Evolutionary conservation across 257 asterid genomes (phyloP).

Genomic region (Jasminum sambac): DNA sequence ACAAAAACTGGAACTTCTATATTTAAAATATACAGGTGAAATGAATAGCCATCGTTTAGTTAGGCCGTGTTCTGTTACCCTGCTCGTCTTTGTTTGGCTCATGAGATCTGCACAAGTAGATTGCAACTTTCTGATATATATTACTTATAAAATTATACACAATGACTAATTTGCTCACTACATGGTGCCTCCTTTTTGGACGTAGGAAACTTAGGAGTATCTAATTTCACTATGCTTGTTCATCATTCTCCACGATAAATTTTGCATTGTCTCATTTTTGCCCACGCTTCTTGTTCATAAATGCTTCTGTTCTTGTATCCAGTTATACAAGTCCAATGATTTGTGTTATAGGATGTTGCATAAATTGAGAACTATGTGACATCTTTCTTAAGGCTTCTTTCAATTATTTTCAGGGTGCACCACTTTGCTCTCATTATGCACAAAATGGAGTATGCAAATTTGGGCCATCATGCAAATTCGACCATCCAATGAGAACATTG

Average conservation of each 20-base stretch:
- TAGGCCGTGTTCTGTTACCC: not conserved
- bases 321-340: not conserved
- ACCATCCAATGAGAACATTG: slow-evolving; percentile 76
- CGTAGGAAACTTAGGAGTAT: not conserved
- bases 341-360: not conserved
- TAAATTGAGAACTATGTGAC: slow-evolving; percentile 3
- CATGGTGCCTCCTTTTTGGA: not conserved
- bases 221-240: not conserved
- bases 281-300: not conserved
- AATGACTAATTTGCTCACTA: not conserved
- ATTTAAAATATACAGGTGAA: not conserved
- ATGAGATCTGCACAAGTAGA: not conserved
- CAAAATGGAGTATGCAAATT: slow-evolving; percentile 85
- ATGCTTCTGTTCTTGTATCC: not conserved
- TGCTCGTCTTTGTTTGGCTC: not conserved
- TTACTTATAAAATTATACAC: not conserved
- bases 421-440: slow-evolving; percentile 80
- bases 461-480: slow-evolving; percentile 85
- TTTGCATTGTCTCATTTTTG: not conserved
- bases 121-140: not conserved
- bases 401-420: slow-evolving; percentile 55
- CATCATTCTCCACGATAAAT: not conserved
- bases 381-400: slow-evolving; percentile 10
- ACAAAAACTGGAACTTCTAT: not conserved
- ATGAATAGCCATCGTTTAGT: not conserved